phyloP scores from a whole-genome alignment of 1,284 basidiomycete genomes.

The Lignosus rhinocerotis region DNA sequence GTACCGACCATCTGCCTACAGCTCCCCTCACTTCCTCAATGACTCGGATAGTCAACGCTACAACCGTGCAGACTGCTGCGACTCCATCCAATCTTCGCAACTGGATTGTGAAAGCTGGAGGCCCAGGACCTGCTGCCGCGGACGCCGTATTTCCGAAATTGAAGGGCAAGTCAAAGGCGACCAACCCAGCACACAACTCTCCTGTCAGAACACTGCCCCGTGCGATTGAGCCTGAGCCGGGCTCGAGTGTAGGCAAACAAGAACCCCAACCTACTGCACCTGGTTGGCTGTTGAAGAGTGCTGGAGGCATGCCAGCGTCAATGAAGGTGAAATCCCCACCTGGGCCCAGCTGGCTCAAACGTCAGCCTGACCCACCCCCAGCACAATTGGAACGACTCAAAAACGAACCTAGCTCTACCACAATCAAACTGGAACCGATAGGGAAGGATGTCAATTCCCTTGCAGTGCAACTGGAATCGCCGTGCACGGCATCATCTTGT shows the following conservation, averaged over 20 bases:
- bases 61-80: background rate
- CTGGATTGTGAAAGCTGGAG: background rate
- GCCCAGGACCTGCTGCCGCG: background rate
- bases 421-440: too few relatives aligned
- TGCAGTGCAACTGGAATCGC: too few relatives aligned
- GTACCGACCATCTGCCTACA: background rate
- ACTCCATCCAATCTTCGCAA: background rate
- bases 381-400: too few relatives aligned
- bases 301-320: background rate
- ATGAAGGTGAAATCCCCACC: too few relatives aligned
- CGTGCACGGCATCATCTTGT: too few relatives aligned
- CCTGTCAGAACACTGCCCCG: background rate
- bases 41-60: constrained; percentile 7
- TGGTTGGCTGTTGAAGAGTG: background rate
- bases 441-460: too few relatives aligned
- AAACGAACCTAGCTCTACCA: too few relatives aligned
- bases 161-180: constrained; percentile 7
- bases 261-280: background rate
- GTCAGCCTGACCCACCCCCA: too few relatives aligned
- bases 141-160: background rate
- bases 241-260: background rate
- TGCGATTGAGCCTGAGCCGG: background rate
- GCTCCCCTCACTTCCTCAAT: constrained; percentile 9
- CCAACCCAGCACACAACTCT: background rate
- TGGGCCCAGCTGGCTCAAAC: too few relatives aligned